Percentiles rank a stretch among this genome's conserved stretches.
Evolutionary conservation across 2,329 filamentous ascomycete species (phyloP).

Genomic region (Diaporthe citri): DNA sequence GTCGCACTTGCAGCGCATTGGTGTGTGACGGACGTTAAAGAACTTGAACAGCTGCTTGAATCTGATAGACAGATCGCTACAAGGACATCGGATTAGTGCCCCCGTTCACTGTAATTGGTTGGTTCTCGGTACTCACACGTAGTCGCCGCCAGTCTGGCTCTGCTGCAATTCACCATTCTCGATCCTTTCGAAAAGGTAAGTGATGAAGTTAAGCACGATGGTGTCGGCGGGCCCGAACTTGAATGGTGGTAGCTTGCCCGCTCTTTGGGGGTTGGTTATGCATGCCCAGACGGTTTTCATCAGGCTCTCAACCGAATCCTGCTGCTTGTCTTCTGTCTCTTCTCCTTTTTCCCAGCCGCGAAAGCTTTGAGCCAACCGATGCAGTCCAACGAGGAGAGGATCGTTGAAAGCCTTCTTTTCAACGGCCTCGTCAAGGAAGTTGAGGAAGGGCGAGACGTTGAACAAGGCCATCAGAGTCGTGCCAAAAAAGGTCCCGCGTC

Average conservation of each 20-base stretch:
- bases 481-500: background rate
- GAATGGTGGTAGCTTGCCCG: no score
- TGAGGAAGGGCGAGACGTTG: background rate
- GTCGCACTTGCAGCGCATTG: background rate
- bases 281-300: background rate
- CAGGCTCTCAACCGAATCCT: background rate
- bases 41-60: conserved; percentile 18
- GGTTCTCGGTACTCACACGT: background rate
- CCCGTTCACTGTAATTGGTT: no score
- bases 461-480: conserved; percentile 17
- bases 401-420: background rate
- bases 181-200: background rate
- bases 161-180: background rate
- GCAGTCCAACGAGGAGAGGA: background rate
- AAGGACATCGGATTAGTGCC: background rate
- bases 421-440: background rate
- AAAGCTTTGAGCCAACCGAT: background rate
- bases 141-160: background rate
- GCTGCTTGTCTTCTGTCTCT: fast-evolving
- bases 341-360: fast-evolving
- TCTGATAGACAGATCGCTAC: background rate
- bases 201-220: background rate
- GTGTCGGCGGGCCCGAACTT: background rate
- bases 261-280: background rate
- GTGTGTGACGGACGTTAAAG: background rate